Evolutionary conservation across 371 early-diverging fungal species (phyloP), one percentile per base, ranked within the genome.

Genomic region (Zychaea mexicana): DNA sequence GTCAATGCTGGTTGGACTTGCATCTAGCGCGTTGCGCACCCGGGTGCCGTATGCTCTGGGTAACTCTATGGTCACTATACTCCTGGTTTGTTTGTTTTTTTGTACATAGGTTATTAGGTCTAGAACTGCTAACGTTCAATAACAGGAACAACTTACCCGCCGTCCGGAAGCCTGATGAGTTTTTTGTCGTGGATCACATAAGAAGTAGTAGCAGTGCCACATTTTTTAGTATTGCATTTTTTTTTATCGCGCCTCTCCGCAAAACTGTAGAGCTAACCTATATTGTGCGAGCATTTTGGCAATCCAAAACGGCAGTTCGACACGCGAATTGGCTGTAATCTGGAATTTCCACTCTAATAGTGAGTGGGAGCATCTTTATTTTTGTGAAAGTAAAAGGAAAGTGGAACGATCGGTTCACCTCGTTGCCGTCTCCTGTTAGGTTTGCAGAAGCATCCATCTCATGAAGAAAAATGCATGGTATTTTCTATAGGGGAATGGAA

Each of bases 291-390:
- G 46, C 13, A 77, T 67, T 60, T 76, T 76, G 5, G 76, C 80
- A 31, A 79, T 53, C 83, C 83, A 83, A 52, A 70, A 79, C 0
- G 83, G 83, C 19, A 83, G 47, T 47, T 83, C 83, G 19, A 78
- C 53, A 1, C 74, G 69, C 22, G 76, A 61, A 38, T 67, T 61
- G 26, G 52, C 55, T 15, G 59, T 31, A 5, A 72, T 61, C 72
- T 73, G 49, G 2, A 8, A n/a, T n/a, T n/a, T n/a, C n/a, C n/a
- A n/a, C n/a, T n/a, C n/a, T n/a, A n/a, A n/a, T n/a, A n/a, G n/a
- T n/a, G n/a, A n/a, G n/a, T n/a, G n/a, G n/a, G n/a, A n/a, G n/a
- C n/a, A n/a, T n/a, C n/a, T n/a, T n/a, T n/a, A n/a, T n/a, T n/a
- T n/a, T n/a, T n/a, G n/a, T n/a, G n/a, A n/a, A n/a, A n/a, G n/a